Evolutionary conservation across 129 eudicot genomes (phyloP).

Genomic region (Solidago caesia): DNA sequence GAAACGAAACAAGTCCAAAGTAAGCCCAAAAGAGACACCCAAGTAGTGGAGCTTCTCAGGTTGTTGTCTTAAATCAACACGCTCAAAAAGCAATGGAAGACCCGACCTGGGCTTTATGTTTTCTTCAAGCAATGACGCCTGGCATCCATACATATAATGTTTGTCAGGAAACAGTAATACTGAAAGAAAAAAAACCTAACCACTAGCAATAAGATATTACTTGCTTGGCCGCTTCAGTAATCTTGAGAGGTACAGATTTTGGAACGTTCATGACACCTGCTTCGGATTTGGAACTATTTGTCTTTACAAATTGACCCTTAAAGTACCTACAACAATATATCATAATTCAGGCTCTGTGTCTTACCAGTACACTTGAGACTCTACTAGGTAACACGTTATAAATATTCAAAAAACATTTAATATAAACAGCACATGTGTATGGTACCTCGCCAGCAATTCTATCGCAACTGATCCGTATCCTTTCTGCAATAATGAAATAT

Average conservation of each 20-base stretch:
- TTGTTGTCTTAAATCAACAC: conserved; percentile 64
- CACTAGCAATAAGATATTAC: conserved; percentile 6
- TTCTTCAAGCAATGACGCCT: conserved; percentile 91
- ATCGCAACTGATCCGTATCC: conserved; percentile 48
- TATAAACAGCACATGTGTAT: background rate
- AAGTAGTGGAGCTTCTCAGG: conserved; percentile 87
- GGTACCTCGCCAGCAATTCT: conserved; percentile 70
- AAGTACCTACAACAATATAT: background rate
- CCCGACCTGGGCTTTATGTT: conserved; percentile 71
- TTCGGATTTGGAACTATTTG: background rate
- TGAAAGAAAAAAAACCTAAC: background rate
- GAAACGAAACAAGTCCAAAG: conserved; percentile 74
- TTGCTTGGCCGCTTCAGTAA: conserved; percentile 74
- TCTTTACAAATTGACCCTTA: background rate
- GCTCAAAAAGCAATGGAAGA: conserved; percentile 83
- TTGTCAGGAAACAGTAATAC: conserved; percentile 12
- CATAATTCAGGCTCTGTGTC: no score
- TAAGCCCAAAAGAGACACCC: conserved; percentile 94
- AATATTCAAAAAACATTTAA: background rate
- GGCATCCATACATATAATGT: conserved; percentile 13
- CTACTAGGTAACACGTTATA: background rate
- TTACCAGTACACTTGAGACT: background rate
- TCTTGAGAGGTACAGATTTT: conserved; percentile 42
- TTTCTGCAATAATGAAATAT: conserved; percentile 52
- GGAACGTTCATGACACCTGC: background rate